Evolutionary conservation across 306 rosid species (phyloP).

Genomic region (Trifolium repens): DNA sequence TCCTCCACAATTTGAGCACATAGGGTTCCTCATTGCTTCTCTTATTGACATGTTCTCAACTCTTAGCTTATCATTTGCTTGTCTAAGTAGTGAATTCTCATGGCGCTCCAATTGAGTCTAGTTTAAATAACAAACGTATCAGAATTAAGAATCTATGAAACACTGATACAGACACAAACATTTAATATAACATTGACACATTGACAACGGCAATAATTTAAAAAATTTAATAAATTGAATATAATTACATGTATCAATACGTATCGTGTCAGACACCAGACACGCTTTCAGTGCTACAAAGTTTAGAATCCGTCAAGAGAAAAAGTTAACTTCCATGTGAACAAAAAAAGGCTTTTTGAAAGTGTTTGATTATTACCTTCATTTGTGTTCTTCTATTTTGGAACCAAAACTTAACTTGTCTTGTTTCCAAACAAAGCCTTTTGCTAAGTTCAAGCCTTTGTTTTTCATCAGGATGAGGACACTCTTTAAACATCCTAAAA

Average conservation of each 20-base stretch:
- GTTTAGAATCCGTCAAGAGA: not conserved
- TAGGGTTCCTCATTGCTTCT: slow-evolving; percentile 89
- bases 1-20: slow-evolving; percentile 89
- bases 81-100: slow-evolving; percentile 82
- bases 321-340: not conserved
- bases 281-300: no score
- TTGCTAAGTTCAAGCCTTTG: slow-evolving; percentile 80
- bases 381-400: slow-evolving; percentile 93
- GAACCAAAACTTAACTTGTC: slow-evolving; percentile 94
- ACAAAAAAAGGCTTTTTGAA: not conserved
- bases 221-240: no score
- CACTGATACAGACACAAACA: no score
- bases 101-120: slow-evolving; percentile 98
- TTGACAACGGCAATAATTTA: no score
- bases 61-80: slow-evolving; percentile 88
- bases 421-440: slow-evolving; percentile 77
- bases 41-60: slow-evolving; percentile 89
- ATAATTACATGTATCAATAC: no score
- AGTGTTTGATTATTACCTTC: slow-evolving; percentile 58
- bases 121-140: not conserved
- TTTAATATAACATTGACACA: no score
- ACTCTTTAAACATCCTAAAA: slow-evolving; percentile 77
- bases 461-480: slow-evolving; percentile 95
- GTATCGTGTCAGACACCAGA: no score
- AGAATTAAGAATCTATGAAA: no score